Evolutionary conservation across 352 stramenopile genomes (phyloP).

Genomic region (Nothophytophthora sp.): DNA sequence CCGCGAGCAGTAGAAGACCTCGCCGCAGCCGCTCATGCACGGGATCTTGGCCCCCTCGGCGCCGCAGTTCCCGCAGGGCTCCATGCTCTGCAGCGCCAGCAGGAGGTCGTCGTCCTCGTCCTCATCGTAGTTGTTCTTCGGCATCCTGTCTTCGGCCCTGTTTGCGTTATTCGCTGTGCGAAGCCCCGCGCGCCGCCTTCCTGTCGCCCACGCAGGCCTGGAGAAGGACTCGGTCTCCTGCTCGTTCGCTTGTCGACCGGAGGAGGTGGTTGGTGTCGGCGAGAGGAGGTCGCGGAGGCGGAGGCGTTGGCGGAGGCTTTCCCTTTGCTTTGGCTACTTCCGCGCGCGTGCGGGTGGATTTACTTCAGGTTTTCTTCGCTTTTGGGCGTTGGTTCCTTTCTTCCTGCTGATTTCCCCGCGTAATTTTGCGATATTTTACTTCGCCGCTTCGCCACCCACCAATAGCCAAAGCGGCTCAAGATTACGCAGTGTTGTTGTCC

Average conservation of each 20-base stretch:
- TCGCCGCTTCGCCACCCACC: too few species aligned
- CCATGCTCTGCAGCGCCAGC: slow-evolving; percentile 85
- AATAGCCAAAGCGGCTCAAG: too few species aligned
- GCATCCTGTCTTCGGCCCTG: slow-evolving; percentile 32
- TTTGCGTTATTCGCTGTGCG: not conserved
- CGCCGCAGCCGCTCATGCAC: slow-evolving; percentile 84
- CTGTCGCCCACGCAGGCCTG: too few species aligned
- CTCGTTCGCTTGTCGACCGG: not conserved
- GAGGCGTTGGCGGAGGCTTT: too few species aligned
- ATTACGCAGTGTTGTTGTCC: too few species aligned
- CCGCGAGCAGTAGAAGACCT: slow-evolving; percentile 89
- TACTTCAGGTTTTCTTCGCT: too few species aligned
- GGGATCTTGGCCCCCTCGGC: slow-evolving; percentile 81
- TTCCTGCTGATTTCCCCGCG: too few species aligned
- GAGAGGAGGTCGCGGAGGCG: too few species aligned
- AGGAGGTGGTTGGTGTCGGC: not conserved
- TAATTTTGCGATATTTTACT: too few species aligned
- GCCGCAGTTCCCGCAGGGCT: slow-evolving; percentile 85
- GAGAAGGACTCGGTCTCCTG: not conserved
- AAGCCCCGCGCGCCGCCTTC: not conserved
- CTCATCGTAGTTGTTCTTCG: slow-evolving; percentile 82
- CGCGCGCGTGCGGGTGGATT: too few species aligned
- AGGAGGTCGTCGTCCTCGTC: slow-evolving; percentile 87
- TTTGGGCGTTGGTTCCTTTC: too few species aligned
- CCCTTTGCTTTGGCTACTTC: not conserved